A percentile compares a stretch with the other conserved stretches of the same genome.
These are phyloP conservation scores for Nannochloris sp. DNA, from an alignment of 139 green algal species.

Conservation along the genomic window DNA sequence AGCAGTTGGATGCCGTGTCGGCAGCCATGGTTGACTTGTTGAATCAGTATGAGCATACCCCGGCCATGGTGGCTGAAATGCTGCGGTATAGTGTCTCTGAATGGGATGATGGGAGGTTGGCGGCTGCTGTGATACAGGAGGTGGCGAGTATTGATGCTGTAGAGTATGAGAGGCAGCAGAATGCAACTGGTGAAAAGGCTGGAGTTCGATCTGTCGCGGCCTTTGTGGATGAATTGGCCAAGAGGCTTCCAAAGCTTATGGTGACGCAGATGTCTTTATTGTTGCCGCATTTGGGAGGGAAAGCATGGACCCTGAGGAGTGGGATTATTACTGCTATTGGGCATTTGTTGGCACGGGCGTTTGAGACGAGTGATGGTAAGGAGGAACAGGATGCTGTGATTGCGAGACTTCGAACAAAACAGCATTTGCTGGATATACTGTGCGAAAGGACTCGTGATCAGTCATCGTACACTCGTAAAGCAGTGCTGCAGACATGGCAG, in stretches of 20 bases:
- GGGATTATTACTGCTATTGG: constrained; percentile 58
- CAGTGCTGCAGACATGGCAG: constrained; percentile 61
- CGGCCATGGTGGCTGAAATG: constrained; percentile 45
- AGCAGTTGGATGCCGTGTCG: constrained; percentile 46
- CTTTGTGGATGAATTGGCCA: constrained; percentile 52
- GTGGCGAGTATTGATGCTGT: constrained; percentile 48
- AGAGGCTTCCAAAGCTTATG: constrained; percentile 29
- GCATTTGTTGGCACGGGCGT: constrained; percentile 31
- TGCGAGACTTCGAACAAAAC: constrained; percentile 57
- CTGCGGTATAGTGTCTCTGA: constrained; percentile 30
- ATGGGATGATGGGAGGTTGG: constrained; percentile 46
- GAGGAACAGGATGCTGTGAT: constrained; percentile 10
- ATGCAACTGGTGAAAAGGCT: constrained; percentile 30
- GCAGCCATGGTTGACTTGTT: constrained; percentile 48
- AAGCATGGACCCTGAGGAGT: constrained; percentile 57
- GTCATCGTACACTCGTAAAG: constrained; percentile 49
- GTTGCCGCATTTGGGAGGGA: constrained; percentile 56
- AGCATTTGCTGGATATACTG: constrained; percentile 64
- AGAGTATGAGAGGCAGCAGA: constrained; percentile 51
- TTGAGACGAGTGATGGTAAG: constrained; percentile 12
- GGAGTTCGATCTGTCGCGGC: constrained; percentile 42
- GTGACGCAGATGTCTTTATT: constrained; percentile 40
- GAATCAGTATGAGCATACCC: constrained; percentile 63
- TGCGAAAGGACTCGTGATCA: constrained; percentile 51
- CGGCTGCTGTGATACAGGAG: constrained; percentile 52